Evolutionary conservation across 1,139 yeast genomes (phyloP), one percentile per base, ranked within the genome.

Genomic region (Torulaspora globosa): DNA sequence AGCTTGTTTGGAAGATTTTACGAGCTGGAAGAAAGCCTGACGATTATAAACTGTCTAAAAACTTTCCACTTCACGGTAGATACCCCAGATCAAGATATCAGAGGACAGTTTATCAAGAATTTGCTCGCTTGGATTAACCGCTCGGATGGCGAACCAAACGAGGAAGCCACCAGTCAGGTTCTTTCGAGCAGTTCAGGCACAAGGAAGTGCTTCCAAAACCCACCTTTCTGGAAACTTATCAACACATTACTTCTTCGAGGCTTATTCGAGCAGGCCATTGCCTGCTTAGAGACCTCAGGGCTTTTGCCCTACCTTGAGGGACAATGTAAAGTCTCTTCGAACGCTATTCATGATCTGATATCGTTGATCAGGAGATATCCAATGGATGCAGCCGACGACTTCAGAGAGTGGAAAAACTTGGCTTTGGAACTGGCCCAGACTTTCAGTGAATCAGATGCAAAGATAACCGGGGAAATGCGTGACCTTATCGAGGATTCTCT

Each of bases 231-330:
- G 94, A 74, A 71, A 26, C 75, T 79, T 47, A 51, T 86, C 30
- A 73, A 76, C 46, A 82, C 78, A 55, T 63, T 82, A 37, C 60
- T 83, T 1, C 58, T 78, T 3, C 73, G 95, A 59, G 95, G 95
- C 0, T 66, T 81, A 39, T 74, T 81, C 49, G 65, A 69, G 1
- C 81, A 79, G 49, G 82, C 86, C 0, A 65, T 72, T 2, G 73
- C 56, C 68, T 48, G 79, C 76, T 5, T 69, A 75, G 41, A 67
- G 63, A 35, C 68, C 68, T 37, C 75, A 71, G 28, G 65, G 11
- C 36, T 62, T 27, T 18, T 53, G 18, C 30, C 48, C 6, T 48
- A 51, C 44, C 41, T 61, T 21, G 49, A 51, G 19, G 39, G 33
- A 5, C 53, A 41, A 7, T 58, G 64, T 48, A 50, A 53, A 32